Base-by-base conservation (phyloP, 139 green algal genomes). In the Edaphochlamys debaryana region DNA sequence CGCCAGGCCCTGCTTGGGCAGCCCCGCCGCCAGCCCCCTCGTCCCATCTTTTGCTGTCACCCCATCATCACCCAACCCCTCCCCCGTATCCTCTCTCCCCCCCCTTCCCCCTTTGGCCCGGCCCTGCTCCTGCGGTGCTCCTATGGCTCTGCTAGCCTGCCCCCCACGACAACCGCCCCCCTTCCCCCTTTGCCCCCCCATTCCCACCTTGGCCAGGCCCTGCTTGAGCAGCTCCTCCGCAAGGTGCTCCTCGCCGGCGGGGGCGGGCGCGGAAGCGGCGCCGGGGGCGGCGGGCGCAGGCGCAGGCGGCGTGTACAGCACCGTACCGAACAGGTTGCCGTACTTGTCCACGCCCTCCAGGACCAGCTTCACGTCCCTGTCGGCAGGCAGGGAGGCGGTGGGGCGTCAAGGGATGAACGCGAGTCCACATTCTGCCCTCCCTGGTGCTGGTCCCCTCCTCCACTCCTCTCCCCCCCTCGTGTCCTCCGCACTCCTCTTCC, bases 301-400 rank as follows among this genome's bases (percentile, higher is more conserved):
- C 23, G 63, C 42, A 8, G 54, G 27, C 32, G 40, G 69, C 5
- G 41, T 82, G 72, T 92, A 95, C 40, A 90, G 79, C 45, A 98
- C 85, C 11, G 85, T 92, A 23, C 84, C 95, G 85, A 96, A 94
- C 38, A 98, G 87, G 89, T 98, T 98, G 86, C 91, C 86, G 81
- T 91, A 96, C 88, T 96, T 97, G 87, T 98, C 96, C 52, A 96
- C 89, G n/a, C 94, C 95, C 86, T 96, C 93, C 48, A 97, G 82
- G 34, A 95, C 89, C n/a, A 98, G 58, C 30, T 86, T 85, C 17
- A 97, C 91, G 54, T 94, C 88, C 68, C 84, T 86, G 81, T 34
- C 34, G 34, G 37, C n/a, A n/a, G n/a, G n/a, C n/a, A n/a, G n/a
- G n/a, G n/a, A n/a, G 75, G 48, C 25, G 34, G 38, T 60, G 74